Conservation (phyloP, 176 grass and related monocot species). For the sorghum (Sorghum bicolor) region Sorghum_bicolor_NCBIv3 NC_012875.2:2443501-2444000, state of each 20-base stretch:
- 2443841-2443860: neutral
- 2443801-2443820: neutral
- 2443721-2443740: neutral
- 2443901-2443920: neutral
- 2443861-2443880: neutral
- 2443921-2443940: constrained; percentile 15
- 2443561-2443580: neutral
- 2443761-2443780: neutral
- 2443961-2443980: neutral
- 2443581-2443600: neutral
- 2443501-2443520: too few species aligned
- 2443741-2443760: neutral
- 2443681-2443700: too few species aligned
- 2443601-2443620: neutral
- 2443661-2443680: neutral
- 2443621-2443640: neutral
- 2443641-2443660: neutral
- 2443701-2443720: too few species aligned
- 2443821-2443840: neutral
- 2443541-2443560: constrained; percentile 1
- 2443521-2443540: neutral
- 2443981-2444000: neutral
- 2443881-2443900: neutral
- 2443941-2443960: neutral
- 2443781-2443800: neutral